Evolutionary conservation across 495 filamentous ascomycete species (phyloP), one percentile per base, ranked within the genome.

Genomic region (Podospora sp.): DNA sequence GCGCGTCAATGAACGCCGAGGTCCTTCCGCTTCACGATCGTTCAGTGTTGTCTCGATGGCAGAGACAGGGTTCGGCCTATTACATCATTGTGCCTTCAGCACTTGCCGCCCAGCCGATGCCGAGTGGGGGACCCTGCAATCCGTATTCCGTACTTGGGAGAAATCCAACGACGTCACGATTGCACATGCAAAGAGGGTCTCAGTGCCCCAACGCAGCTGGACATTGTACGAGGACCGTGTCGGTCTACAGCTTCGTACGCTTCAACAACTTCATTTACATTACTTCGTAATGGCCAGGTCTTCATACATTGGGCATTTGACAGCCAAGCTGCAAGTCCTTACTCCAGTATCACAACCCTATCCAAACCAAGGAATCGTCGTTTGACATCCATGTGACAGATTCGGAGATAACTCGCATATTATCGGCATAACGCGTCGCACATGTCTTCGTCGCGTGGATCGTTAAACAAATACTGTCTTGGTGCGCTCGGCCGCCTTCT

Each of bases 401-500:
- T 33, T 8, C 4, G 29, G 29, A 33, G 8, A 18, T 46, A 46
- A 46, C 5, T 14, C 40, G 40, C 40, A 12, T 46, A 46, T 46
- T 11, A 46, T 46, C 40, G 40, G 40, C 40, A 4, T 21, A 14
- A 57, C 1, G 26, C 18, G 53, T 56, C 21, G 52, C 53, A 27
- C 22, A 57, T 6, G n/a, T 24, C 20, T 18, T 27, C 53, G 3
- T 36, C n/a, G 33, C 26, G 33, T 25, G 27, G 14, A 36, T 8
- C 58, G 1, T 60, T 60, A 35, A n/a, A 60, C 58, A 20, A 27
- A 60, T 2, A 55, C 52, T 2, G 20, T 55, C n/a, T 22, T 55
- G 1, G 25, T 18, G 6, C 26, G 56, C 26, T 27, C 25, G n/a
- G 14, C 33, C 75, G 71, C 65, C 18, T 74, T 68, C 36, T 76